Base-by-base conservation (phyloP, 2,329 filamentous ascomycete genomes). In the Fusarium sp. region DNA sequence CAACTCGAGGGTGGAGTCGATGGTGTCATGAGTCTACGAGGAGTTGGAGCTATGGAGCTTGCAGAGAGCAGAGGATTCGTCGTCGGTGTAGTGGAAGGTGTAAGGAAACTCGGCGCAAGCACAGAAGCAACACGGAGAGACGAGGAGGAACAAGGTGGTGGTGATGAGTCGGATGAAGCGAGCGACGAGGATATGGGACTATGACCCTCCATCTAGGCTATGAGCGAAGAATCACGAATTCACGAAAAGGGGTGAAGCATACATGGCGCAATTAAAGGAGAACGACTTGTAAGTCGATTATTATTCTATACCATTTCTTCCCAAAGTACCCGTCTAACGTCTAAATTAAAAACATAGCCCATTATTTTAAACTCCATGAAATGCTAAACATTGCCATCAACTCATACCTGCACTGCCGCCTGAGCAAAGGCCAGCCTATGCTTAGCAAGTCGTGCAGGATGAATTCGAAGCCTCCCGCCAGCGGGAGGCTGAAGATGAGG, bases 11-110 rank as follows among this genome's bases (percentile, higher is more conserved):
- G 88, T 25, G 92, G 88, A 13, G 91, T 90, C 7, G 91, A 91
- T 28, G 91, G 95, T n/a, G 89, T 94, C 63, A 88, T 93, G 80
- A 89, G 85, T 64, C 75, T 92, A 64, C 82, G 87, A 4, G 96
- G 96, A 28, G 93, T 98, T 1, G 96, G 96, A 5, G 94, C 94
- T 5, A 95, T 98, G 92, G 96, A 99, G 85, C 86, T 98, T 53
- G 92, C 93, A 2, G 96, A 98, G 84, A 93, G 91, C 62, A 88
- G 96, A 77, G 92, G 91, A 0, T 97, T 98, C 79, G 90, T 98
- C 69, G 87, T 90, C 3, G 94, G 93, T 2, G 94, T 98, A 5
- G 92, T 98, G 72, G 95, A 98, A 81, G 94, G 94, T 9, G 86
- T 98, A 77, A 89, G 95, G 78, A 95, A 91, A 85, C 90, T 98